A percentile compares a stretch with the other conserved stretches of the same genome.
These are phyloP conservation scores for Pseudonectria buxi DNA, from an alignment of 2,329 filamentous ascomycete species.

Conservation along the genomic window DNA sequence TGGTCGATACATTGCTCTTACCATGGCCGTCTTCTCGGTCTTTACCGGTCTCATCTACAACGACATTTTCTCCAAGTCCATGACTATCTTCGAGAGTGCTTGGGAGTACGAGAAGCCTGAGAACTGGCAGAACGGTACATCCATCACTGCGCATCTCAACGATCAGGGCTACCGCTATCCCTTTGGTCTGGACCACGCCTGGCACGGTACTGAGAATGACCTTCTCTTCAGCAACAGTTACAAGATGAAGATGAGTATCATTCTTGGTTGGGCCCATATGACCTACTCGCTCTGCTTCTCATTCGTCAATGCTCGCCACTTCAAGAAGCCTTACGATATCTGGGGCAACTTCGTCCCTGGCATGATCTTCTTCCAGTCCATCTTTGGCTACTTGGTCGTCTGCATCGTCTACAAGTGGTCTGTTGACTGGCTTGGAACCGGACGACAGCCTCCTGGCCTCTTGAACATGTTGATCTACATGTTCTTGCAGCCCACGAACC, in stretches of 20 bases:
- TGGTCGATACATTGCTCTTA: slow-evolving; percentile 93
- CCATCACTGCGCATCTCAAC: slow-evolving; percentile 61
- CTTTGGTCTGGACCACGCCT: slow-evolving; percentile 91
- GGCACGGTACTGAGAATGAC: slow-evolving; percentile 94
- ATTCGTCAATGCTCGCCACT: slow-evolving; percentile 88
- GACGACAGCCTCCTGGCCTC: slow-evolving; percentile 70
- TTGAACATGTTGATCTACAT: slow-evolving; percentile 99
- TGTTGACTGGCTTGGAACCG: slow-evolving; percentile 67
- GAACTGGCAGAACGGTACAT: slow-evolving; percentile 57
- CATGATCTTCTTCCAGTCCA: slow-evolving; percentile 99
- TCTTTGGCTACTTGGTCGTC: slow-evolving; percentile 92
- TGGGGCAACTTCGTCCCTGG: slow-evolving; percentile 96
- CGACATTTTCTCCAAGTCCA: slow-evolving; percentile 89
- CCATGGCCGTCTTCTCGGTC: slow-evolving; percentile 96
- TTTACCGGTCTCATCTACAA: slow-evolving; percentile 98
- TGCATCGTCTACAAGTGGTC: slow-evolving; percentile 98
- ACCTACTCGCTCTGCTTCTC: slow-evolving; percentile 94
- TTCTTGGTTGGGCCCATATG: slow-evolving; percentile 97
- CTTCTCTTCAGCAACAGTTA: slow-evolving; percentile 95
- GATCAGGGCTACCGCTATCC: slow-evolving; percentile 75
- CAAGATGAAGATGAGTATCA: slow-evolving; percentile 99
- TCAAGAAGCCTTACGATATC: slow-evolving; percentile 91
- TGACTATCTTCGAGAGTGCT: slow-evolving; percentile 81
- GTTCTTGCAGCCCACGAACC: slow-evolving; percentile 80
- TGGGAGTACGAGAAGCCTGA: slow-evolving; percentile 73